Base-by-base conservation (phyloP, 1,284 basidiomycete species). In the Ganoderma resinaceum region DNA sequence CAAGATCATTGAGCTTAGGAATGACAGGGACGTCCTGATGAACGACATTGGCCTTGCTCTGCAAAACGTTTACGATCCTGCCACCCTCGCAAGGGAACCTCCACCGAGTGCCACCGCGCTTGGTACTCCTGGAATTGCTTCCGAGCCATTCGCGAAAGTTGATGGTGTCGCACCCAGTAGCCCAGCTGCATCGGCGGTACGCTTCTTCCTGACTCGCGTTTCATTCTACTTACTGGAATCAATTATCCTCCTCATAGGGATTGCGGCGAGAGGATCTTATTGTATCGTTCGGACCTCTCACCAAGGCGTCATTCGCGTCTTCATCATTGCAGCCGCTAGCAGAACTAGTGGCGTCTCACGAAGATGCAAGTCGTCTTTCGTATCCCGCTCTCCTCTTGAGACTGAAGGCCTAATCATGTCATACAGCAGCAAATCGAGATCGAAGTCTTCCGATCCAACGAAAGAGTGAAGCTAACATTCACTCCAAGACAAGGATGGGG, bases 111-210 rank as follows among this genome's bases (percentile, higher is more conserved):
- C 55, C 7, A 52, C 62, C 6, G 59, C 60, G 59, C 29, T 52
- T 5, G 16, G 18, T 40, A 26, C 65, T 2, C 29, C 58, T 31
- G 49, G 59, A 23, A 37, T 7, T 16, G 63, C 66, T 18, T 74
- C 76, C 8, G 80, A 78, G 37, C 87, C 92, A 0, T 93, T 96
- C 76, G 95, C 95, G 0, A 90, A 83, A 75, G 93, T 97, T 9
- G 90, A 95, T 73, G 87, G 85, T 6, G 91, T 97, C 20, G 90
- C 92, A 0, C 89, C 91, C 0, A 84, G 82, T 5, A 94, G 94
- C 80, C 95, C 94, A 9, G 94, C 95, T 29, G 87, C 89, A 14
- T 83, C 89, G 74, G 91, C 94, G 52, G 95, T 96, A 78, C 73
- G 91, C 83, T 7, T 29, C n/a, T 52, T 52, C 11, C 20, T 4